Conservation (phyloP, 768 basidiomycete genomes). For the Kwoniella mangroviensis region DNA sequence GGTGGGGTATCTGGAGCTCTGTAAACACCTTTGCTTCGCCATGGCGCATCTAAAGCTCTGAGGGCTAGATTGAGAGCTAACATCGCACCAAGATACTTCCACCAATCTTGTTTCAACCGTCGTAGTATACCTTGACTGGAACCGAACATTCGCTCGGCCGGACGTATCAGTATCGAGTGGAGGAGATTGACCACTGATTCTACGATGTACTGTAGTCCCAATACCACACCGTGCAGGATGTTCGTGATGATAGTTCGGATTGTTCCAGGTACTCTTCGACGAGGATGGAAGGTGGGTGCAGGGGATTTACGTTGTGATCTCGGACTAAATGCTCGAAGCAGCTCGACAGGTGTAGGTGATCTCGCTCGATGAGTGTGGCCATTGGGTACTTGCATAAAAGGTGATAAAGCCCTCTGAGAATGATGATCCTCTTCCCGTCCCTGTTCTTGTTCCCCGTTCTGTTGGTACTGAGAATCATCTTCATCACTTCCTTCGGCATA, state of each 20-base stretch:
- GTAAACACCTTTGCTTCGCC: conserved; percentile 15
- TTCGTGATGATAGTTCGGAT: conserved; percentile 43
- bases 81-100: conserved; percentile 43
- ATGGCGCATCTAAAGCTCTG: conserved; percentile 30
- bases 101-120: conserved; percentile 37
- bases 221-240: conserved; percentile 41
- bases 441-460: conserved; percentile 19
- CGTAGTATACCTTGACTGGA: conserved; percentile 24
- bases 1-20: conserved; percentile 40
- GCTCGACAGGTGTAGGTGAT: conserved; percentile 45
- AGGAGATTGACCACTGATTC: conserved; percentile 27
- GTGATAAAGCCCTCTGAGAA: conserved; percentile 12
- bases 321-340: conserved; percentile 42
- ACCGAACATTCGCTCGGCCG: conserved; percentile 13
- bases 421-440: conserved; percentile 19
- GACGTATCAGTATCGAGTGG: conserved; percentile 15
- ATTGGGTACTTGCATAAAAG: conserved; percentile 8
- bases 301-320: conserved; percentile 33
- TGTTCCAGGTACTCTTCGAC: conserved; percentile 35
- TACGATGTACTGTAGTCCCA: conserved; percentile 36
- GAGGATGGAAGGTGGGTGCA: conserved; percentile 31
- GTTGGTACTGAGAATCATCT: conserved; percentile 24
- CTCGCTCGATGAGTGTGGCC: conserved; percentile 10
- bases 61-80: conserved; percentile 39
- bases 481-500: conserved; percentile 22